These are phyloP conservation scores for Epichloe sylvatica DNA, from an alignment of 2,329 filamentous ascomycete genomes.

Conservation along the genomic window DNA sequence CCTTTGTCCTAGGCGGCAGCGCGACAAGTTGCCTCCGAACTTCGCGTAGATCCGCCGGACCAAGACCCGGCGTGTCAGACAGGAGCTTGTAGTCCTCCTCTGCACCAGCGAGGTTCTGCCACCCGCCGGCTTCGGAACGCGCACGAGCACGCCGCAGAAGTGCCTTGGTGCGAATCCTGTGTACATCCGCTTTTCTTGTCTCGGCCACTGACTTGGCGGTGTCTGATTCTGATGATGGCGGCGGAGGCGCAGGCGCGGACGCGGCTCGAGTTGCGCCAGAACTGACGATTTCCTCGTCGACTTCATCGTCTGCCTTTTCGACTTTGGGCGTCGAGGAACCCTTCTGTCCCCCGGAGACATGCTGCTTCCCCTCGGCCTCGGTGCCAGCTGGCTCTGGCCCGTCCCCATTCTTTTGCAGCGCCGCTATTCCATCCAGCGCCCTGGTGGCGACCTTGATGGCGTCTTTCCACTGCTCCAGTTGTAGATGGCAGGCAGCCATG, in stretches of 20 bases:
- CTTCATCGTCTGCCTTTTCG: slow-evolving; percentile 28
- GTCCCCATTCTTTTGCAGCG: slow-evolving; percentile 27
- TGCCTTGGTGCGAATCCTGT: slow-evolving; percentile 68
- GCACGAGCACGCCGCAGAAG: slow-evolving; percentile 67
- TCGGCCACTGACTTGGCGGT: slow-evolving; percentile 9
- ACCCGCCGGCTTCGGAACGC: slow-evolving; percentile 56
- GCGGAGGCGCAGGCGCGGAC: slow-evolving; percentile 14
- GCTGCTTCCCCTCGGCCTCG: neutral
- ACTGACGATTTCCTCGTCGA: slow-evolving; percentile 47
- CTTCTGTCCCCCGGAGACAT: neutral
- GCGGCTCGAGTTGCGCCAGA: slow-evolving; percentile 40
- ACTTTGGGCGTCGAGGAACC: slow-evolving; percentile 3
- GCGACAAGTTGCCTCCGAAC: slow-evolving; percentile 51
- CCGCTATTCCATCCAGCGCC: slow-evolving; percentile 59
- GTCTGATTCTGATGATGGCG: neutral
- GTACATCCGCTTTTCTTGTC: slow-evolving; percentile 42
- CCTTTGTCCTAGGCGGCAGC: slow-evolving; percentile 56
- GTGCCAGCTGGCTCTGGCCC: slow-evolving; percentile 27
- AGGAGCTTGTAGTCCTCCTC: slow-evolving; percentile 67
- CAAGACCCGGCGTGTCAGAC: slow-evolving; percentile 39
- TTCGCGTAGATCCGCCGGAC: slow-evolving; percentile 49
- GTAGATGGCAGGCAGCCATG: slow-evolving; percentile 77
- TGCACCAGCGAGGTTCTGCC: slow-evolving; percentile 67
- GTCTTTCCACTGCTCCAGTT: slow-evolving; percentile 73
- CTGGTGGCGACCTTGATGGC: slow-evolving; percentile 60